Evolutionary conservation across 2,329 filamentous ascomycete genomes (phyloP).

Genomic region (Xylariaceae sp.): DNA sequence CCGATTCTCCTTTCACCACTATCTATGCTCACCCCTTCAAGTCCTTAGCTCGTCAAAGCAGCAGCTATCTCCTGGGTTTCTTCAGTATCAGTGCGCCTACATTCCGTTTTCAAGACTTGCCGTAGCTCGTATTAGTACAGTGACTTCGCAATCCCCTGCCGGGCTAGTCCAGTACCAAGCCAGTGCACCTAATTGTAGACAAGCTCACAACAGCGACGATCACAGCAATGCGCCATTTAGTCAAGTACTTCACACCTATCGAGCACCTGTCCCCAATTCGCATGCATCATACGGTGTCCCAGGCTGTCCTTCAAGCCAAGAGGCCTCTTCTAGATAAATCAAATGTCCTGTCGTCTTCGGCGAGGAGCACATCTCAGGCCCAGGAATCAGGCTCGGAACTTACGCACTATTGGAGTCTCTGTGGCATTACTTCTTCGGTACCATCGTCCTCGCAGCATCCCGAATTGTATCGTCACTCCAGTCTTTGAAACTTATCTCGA

Average conservation of each 20-base stretch:
- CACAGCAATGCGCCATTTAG: background rate
- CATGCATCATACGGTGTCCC: background rate
- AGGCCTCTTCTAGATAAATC: background rate
- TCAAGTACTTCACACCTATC: background rate
- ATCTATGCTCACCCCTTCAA: conserved; percentile 21
- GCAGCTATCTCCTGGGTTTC: conserved; percentile 4
- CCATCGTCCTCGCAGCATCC: background rate
- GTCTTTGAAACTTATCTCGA: background rate
- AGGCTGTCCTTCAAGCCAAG: background rate
- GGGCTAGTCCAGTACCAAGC: background rate
- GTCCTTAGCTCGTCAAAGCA: background rate
- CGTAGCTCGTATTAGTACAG: background rate
- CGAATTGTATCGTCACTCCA: conserved; percentile 1
- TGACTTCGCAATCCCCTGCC: background rate
- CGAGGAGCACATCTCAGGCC: background rate
- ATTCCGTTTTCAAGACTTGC: background rate
- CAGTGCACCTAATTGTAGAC: background rate
- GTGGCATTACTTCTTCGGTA: background rate
- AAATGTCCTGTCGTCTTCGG: background rate
- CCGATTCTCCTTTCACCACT: conserved; percentile 25
- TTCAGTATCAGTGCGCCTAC: conserved; percentile 6
- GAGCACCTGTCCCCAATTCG: background rate
- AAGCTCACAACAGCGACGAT: background rate
- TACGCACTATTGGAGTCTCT: background rate
- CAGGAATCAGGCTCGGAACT: background rate